Evolutionary conservation across 768 basidiomycete genomes (phyloP), one percentile per base, ranked within the genome.

Genomic region (Pleurotus eryngii): DNA sequence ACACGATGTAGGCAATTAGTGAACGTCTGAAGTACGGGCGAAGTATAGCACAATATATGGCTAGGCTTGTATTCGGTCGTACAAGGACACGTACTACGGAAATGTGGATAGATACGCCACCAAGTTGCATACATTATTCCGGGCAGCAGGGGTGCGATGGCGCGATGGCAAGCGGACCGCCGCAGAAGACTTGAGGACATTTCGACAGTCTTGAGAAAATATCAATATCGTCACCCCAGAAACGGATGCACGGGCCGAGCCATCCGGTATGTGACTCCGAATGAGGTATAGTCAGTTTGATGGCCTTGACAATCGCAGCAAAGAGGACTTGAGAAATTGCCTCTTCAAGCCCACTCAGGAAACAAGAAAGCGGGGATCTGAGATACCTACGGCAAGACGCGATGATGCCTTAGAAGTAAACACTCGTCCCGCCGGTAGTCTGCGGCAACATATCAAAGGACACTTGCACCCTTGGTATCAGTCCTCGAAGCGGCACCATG

Each of bases 311-410:
- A 51, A 27, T 38, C 26, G 26, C 24, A 48, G 24, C 24, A 15
- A 26, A 26, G 17, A 24, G 18, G 46, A 26, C 46, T 24, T 48
- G 15, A 14, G 17, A 22, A 48, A 48, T 8, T 8, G 15, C 46
- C 17, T 26, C 17, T 17, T 20, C 24, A 24, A 48, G 46, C 15
- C 15, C 6, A 24, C 24, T 18, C 14, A 51, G 14, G 27, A 17
- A 35, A 51, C n/a, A 7, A 26, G 49, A 40, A 30, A 39, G 9
- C 17, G 39, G 51, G 15, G 39, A 54, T 54, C 51, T 54, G 39
- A 54, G 51, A 54, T 54, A 27, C 49, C 49, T 51, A 37, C 49
- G 49, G 49, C 49, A 51, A 22, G 26, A 15, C n/a, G n/a, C 39
- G 42, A 14, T 18, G 12, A 20, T 22, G 39, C 51, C n/a, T n/a